Conservation (phyloP, 768 basidiomycete genomes). For the Amanita phalloides region DNA sequence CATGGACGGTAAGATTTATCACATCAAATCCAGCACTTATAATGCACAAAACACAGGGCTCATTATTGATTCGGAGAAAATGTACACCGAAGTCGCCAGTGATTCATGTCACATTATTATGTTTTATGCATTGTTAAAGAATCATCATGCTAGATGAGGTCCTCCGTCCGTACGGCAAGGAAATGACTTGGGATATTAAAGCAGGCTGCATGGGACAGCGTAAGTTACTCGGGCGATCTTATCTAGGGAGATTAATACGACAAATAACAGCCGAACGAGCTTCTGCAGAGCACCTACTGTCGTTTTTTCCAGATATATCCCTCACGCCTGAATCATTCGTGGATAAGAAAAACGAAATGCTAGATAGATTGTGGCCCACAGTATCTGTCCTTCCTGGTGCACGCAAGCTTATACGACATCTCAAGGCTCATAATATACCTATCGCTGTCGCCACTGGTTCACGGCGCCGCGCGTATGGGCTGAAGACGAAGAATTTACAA, state of each 20-base stretch:
- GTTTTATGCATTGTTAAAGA: neutral
- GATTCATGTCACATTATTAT: slow-evolving; percentile 13
- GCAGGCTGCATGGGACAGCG: slow-evolving; percentile 86
- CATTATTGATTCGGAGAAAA: slow-evolving; percentile 66
- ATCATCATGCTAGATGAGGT: slow-evolving; percentile 43
- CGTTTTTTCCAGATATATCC: slow-evolving; percentile 66
- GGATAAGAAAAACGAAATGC: slow-evolving; percentile 38
- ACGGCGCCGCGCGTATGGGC: slow-evolving; percentile 47
- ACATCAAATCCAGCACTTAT: neutral
- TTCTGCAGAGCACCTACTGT: slow-evolving; percentile 57
- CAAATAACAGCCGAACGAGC: slow-evolving; percentile 45
- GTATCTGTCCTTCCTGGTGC: slow-evolving; percentile 70
- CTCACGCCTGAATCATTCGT: slow-evolving; percentile 55
- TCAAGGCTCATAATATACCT: slow-evolving; percentile 56
- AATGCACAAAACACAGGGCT: slow-evolving; percentile 31
- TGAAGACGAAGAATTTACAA: slow-evolving; percentile 55
- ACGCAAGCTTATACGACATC: slow-evolving; percentile 55
- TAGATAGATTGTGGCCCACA: slow-evolving; percentile 59
- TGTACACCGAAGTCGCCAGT: slow-evolving; percentile 79
- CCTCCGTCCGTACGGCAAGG: slow-evolving; percentile 56
- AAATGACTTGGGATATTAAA: slow-evolving; percentile 86
- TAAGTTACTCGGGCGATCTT: slow-evolving; percentile 14
- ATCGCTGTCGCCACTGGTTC: slow-evolving; percentile 81
- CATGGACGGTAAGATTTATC: slow-evolving; percentile 45
- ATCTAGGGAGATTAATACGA: neutral